Conservation (phyloP, 208 protist genomes). For the Phytomonas sp. region DNA sequence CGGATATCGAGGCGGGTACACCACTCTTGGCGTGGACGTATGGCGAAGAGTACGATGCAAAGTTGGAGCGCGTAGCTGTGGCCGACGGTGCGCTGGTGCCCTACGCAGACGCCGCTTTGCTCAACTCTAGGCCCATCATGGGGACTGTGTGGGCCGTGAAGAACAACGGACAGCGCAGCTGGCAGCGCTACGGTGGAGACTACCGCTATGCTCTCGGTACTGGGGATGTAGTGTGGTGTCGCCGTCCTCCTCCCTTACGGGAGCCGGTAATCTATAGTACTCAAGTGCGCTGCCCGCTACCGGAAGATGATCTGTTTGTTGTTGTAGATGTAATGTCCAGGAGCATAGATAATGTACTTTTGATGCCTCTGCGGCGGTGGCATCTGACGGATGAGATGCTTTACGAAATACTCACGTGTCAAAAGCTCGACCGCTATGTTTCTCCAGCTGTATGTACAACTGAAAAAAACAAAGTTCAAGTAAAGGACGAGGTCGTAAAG, state of each 20-base stretch:
- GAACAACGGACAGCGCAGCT: background rate
- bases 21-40: slow-evolving; percentile 82
- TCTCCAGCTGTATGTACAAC: slow-evolving; percentile 16
- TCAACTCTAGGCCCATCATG: slow-evolving; percentile 32
- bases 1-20: slow-evolving; percentile 54
- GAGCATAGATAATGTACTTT: slow-evolving; percentile 34
- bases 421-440: slow-evolving; percentile 21
- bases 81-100: slow-evolving; percentile 55
- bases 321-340: slow-evolving; percentile 32
- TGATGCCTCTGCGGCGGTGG: slow-evolving; percentile 28
- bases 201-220: slow-evolving; percentile 61
- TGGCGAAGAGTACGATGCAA: slow-evolving; percentile 82
- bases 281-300: slow-evolving; percentile 9
- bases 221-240: slow-evolving; percentile 78
- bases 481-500: background rate
- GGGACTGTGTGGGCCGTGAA: slow-evolving; percentile 2
- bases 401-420: slow-evolving; percentile 18
- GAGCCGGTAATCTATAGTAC: background rate
- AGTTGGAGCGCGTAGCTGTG: slow-evolving; percentile 65
- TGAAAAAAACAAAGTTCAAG: background rate
- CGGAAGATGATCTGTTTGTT: slow-evolving; percentile 59
- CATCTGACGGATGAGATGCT: slow-evolving; percentile 12
- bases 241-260: slow-evolving; percentile 14
- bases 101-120: slow-evolving; percentile 45
- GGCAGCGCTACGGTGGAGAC: slow-evolving; percentile 70